These are phyloP conservation scores for Oldenlandia corymbosa DNA, from an alignment of 257 asterid genomes.

Conservation along the genomic window DNA sequence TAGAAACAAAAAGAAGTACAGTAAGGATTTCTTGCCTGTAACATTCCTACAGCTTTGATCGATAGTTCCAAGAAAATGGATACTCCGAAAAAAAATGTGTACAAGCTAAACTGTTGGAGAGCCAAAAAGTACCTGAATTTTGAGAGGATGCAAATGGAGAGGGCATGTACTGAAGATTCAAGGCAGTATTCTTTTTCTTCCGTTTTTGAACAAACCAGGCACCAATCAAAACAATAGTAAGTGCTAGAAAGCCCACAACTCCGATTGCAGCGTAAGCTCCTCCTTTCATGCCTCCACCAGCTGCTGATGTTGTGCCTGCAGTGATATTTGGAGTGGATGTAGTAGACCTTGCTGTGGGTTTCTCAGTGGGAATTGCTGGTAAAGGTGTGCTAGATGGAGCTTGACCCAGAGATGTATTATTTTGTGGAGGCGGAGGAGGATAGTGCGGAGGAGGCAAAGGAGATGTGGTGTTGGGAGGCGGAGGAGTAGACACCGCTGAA, in stretches of 20 bases:
- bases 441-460: slow-evolving; percentile 35
- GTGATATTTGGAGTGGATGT: slow-evolving; percentile 33
- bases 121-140: slow-evolving; percentile 48
- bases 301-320: slow-evolving; percentile 30
- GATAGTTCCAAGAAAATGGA: neutral
- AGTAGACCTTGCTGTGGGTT: slow-evolving; percentile 63
- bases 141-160: slow-evolving; percentile 43
- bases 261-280: slow-evolving; percentile 43
- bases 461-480: slow-evolving; percentile 25
- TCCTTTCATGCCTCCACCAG: slow-evolving; percentile 45
- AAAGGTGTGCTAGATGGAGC: slow-evolving; percentile 26
- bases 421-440: slow-evolving; percentile 39
- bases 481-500: slow-evolving; percentile 17
- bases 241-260: slow-evolving; percentile 35
- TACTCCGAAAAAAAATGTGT: too few relatives aligned
- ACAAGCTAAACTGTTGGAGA: too few relatives aligned
- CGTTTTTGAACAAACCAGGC: slow-evolving; percentile 48
- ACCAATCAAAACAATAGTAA: slow-evolving; percentile 56
- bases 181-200: slow-evolving; percentile 55
- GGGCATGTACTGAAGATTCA: slow-evolving; percentile 62
- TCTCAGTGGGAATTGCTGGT: slow-evolving; percentile 41
- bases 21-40: neutral
- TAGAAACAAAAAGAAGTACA: slow-evolving; percentile 29
- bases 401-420: slow-evolving; percentile 29
- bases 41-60: neutral